These are phyloP conservation scores for Lathyrus aphaca DNA, from an alignment of 306 rosid species.

Conservation along the genomic window DNA sequence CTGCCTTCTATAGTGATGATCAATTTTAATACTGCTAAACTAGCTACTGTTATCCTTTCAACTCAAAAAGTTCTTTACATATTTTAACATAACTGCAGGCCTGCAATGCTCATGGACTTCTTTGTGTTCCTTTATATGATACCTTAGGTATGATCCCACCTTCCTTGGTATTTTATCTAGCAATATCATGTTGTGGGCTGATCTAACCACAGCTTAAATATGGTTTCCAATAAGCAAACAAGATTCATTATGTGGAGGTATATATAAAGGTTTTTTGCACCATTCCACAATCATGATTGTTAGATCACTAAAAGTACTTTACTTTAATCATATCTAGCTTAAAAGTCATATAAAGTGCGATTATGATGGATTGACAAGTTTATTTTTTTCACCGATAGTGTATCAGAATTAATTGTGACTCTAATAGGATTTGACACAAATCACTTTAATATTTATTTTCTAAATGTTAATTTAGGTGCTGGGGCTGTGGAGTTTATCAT, in stretches of 20 bases:
- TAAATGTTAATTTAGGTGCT: slow-evolving; percentile 63
- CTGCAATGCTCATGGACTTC: slow-evolving; percentile 93
- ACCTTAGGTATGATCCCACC: slow-evolving; percentile 64
- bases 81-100: slow-evolving; percentile 62
- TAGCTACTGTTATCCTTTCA: slow-evolving; percentile 7
- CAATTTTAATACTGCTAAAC: slow-evolving; percentile 21
- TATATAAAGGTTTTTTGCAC: neutral
- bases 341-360: neutral
- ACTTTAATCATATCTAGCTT: neutral
- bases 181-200: slow-evolving; percentile 26
- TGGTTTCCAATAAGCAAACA: neutral
- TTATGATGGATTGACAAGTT: neutral
- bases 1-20: neutral
- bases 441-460: slow-evolving; percentile 1
- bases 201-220: neutral
- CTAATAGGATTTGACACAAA: slow-evolving; percentile 17
- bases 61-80: slow-evolving; percentile 33
- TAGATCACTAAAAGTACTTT: neutral
- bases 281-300: neutral
- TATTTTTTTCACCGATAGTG: neutral
- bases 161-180: slow-evolving; percentile 38
- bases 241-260: neutral
- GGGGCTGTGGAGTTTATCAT: slow-evolving; percentile 84
- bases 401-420: neutral
- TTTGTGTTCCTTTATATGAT: slow-evolving; percentile 90